These are phyloP conservation scores for Penicillium flavigenum DNA, from an alignment of 495 filamentous ascomycete genomes.

Conservation along the genomic window DNA sequence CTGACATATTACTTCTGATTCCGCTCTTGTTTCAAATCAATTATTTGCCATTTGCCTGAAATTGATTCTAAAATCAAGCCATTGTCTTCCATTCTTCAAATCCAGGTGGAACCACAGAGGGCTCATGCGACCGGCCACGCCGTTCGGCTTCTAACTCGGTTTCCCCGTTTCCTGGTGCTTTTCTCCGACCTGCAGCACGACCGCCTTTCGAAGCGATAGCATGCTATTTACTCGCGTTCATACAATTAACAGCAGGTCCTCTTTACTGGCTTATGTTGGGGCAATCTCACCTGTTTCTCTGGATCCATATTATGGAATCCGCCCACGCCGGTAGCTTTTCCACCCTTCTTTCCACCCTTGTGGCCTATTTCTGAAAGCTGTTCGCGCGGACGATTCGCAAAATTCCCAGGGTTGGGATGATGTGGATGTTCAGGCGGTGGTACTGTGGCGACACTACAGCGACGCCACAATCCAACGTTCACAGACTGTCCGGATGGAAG, in stretches of 20 bases:
- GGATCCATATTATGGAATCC: slow-evolving; percentile 40
- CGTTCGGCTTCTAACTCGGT: slow-evolving; percentile 8
- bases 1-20: background rate
- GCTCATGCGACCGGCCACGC: slow-evolving; percentile 16
- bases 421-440: slow-evolving; percentile 14
- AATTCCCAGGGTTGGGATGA: slow-evolving; percentile 60
- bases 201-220: slow-evolving; percentile 56
- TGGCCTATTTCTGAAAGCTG: slow-evolving; percentile 10
- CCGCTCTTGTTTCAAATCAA: background rate
- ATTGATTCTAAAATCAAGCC: background rate
- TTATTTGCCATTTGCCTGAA: background rate
- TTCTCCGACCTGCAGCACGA: slow-evolving; percentile 28
- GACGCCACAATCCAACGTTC: slow-evolving; percentile 7
- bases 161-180: slow-evolving; percentile 15
- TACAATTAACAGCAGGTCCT: slow-evolving; percentile 1
- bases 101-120: slow-evolving; percentile 24
- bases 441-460: slow-evolving; percentile 17
- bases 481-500: slow-evolving; percentile 4
- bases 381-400: slow-evolving; percentile 30
- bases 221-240: slow-evolving; percentile 22
- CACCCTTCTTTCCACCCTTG: slow-evolving; percentile 46
- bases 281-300: slow-evolving; percentile 45
- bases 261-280: background rate
- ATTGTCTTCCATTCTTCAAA: slow-evolving; percentile 29
- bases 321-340: slow-evolving; percentile 22